Conservation (phyloP, 805 yeast species). For the Priceomyces castillae region DNA sequence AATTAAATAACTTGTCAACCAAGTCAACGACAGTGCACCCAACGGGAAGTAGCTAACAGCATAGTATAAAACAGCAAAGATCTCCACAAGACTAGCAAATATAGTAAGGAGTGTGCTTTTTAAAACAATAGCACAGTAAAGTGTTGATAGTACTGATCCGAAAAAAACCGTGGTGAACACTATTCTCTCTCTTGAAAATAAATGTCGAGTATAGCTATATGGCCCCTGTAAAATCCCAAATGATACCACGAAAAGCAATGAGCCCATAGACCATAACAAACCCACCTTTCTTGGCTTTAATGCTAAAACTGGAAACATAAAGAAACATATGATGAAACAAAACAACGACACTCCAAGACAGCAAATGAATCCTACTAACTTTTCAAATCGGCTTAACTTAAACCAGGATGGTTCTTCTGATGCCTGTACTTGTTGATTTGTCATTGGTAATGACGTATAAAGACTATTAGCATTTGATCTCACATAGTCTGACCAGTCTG, state of each 20-base stretch:
- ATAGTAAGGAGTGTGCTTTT: constrained; percentile 76
- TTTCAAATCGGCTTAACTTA: constrained; percentile 70
- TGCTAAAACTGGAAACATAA: constrained; percentile 85
- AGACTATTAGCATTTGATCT: constrained; percentile 50
- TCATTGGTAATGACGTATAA: constrained; percentile 63
- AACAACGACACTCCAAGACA: constrained; percentile 75
- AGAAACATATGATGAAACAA: constrained; percentile 78
- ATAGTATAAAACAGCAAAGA: constrained; percentile 86
- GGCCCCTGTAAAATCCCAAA: constrained; percentile 95
- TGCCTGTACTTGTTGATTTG: constrained; percentile 36
- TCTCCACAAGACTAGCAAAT: constrained; percentile 69
- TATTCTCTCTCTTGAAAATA: constrained; percentile 70
- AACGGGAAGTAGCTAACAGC: constrained; percentile 92
- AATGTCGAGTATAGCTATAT: constrained; percentile 68
- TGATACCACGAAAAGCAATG: constrained; percentile 78
- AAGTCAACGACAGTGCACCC: constrained; percentile 73
- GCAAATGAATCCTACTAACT: constrained; percentile 71
- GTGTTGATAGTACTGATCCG: constrained; percentile 72
- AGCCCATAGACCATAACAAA: constrained; percentile 86
- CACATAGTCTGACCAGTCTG: constrained; percentile 45
- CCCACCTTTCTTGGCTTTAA: constrained; percentile 91
- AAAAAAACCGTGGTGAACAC: constrained; percentile 81
- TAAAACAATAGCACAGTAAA: constrained; percentile 67
- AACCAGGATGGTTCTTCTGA: constrained; percentile 75
- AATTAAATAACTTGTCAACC: constrained; percentile 44